Percentiles rank a stretch among this genome's conserved stretches.
phyloP scores from a whole-genome alignment of 2,329 filamentous ascomycete genomes.

The Alternaria incomplexa region DNA sequence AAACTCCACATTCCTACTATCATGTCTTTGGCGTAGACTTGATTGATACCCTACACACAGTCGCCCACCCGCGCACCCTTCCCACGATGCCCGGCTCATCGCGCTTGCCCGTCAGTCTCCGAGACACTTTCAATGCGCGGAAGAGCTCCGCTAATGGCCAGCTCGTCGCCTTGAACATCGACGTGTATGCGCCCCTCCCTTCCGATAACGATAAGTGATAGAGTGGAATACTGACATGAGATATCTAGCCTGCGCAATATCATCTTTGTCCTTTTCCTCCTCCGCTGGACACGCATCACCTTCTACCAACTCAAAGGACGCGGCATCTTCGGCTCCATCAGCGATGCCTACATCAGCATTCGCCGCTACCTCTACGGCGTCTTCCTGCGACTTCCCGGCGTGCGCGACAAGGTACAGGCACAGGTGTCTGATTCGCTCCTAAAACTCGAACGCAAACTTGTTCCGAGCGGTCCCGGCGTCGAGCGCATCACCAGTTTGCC shows the following conservation, averaged over 20 bases:
- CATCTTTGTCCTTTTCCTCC: slow-evolving; percentile 84
- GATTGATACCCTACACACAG: neutral
- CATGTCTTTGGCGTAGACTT: neutral
- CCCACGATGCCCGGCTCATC: slow-evolving; percentile 62
- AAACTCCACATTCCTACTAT: neutral
- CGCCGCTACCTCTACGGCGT: slow-evolving; percentile 80
- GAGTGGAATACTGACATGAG: neutral
- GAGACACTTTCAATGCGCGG: slow-evolving; percentile 70
- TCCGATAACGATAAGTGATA: neutral
- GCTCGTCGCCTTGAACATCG: slow-evolving; percentile 67
- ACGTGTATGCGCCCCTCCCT: slow-evolving; percentile 65
- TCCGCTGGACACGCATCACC: slow-evolving; percentile 79
- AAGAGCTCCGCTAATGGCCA: slow-evolving; percentile 61
- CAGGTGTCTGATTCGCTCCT: slow-evolving; percentile 80
- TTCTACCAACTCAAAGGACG: slow-evolving; percentile 89
- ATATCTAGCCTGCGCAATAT: slow-evolving; percentile 73
- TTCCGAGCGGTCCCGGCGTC: slow-evolving; percentile 72
- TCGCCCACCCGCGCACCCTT: neutral
- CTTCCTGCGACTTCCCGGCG: slow-evolving; percentile 85
- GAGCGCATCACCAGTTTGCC: slow-evolving; percentile 79
- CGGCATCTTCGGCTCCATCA: slow-evolving; percentile 78
- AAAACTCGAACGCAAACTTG: slow-evolving; percentile 83
- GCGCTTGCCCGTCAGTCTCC: slow-evolving; percentile 73
- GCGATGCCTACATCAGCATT: slow-evolving; percentile 73
- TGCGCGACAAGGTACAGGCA: slow-evolving; percentile 82